These are phyloP conservation scores for Didymella lethalis DNA, from an alignment of 2,329 filamentous ascomycete genomes.

Conservation along the genomic window DNA sequence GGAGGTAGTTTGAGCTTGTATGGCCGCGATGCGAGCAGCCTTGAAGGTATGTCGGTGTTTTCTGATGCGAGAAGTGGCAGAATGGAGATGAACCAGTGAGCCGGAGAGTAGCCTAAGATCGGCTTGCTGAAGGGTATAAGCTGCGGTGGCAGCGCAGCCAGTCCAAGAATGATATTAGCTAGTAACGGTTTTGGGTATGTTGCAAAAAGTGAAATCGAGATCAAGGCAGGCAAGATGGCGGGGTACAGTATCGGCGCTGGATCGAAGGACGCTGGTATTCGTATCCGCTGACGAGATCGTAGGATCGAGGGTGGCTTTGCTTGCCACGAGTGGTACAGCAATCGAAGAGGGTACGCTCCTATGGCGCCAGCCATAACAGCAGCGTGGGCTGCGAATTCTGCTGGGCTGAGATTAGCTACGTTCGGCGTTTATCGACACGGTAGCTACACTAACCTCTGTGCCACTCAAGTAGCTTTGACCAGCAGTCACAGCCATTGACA, in stretches of 20 bases:
- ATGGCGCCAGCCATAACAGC: slow-evolving; percentile 42
- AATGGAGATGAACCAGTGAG: slow-evolving; percentile 83
- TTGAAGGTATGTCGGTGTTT: slow-evolving; percentile 51
- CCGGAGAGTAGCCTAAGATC: slow-evolving; percentile 65
- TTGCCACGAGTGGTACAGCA: slow-evolving; percentile 45
- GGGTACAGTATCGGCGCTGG: slow-evolving; percentile 92
- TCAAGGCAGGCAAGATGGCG: slow-evolving; percentile 74
- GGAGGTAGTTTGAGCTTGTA: slow-evolving; percentile 48
- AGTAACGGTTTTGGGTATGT: slow-evolving; percentile 69
- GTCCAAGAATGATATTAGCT: slow-evolving; percentile 81
- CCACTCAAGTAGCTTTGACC: slow-evolving; percentile 49
- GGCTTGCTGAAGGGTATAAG: slow-evolving; percentile 72
- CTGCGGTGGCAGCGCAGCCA: slow-evolving; percentile 77
- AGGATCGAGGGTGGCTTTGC: slow-evolving; percentile 34
- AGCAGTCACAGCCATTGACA: slow-evolving; percentile 50
- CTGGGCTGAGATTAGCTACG: slow-evolving; percentile 34
- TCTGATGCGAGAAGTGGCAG: slow-evolving; percentile 69
- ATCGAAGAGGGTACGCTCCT: slow-evolving; percentile 50
- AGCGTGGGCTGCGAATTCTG: slow-evolving; percentile 53
- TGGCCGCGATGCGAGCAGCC: slow-evolving; percentile 43
- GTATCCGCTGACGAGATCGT: slow-evolving; percentile 57
- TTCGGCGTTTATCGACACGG: background rate
- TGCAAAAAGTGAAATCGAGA: slow-evolving; percentile 75
- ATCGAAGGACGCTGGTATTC: slow-evolving; percentile 81
- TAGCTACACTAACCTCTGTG: slow-evolving; percentile 47